Evolutionary conservation across 257 asterid species (phyloP).

Genomic region (Ilex asprella): DNA sequence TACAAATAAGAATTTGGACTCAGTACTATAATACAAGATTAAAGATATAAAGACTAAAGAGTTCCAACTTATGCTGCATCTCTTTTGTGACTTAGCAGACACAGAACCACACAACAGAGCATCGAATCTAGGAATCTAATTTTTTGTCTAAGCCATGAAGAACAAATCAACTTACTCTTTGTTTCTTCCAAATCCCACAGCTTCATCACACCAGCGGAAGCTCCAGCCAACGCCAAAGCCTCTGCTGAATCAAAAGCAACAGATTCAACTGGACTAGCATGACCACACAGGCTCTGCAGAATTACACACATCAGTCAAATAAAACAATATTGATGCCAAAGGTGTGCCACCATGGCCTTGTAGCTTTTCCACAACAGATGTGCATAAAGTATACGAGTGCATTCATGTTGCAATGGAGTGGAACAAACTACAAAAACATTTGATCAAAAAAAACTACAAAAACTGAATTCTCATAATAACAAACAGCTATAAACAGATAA

Average conservation of each 20-base stretch:
- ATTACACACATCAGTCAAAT: conserved; percentile 21
- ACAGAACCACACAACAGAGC: background rate
- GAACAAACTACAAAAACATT: background rate
- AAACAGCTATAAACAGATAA: too few relatives aligned
- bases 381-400: background rate
- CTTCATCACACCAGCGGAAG: conserved; percentile 92
- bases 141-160: background rate
- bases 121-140: background rate
- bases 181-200: conserved; percentile 98
- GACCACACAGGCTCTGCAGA: conserved; percentile 85
- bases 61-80: too few relatives aligned
- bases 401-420: background rate
- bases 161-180: conserved; percentile 51
- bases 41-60: too few relatives aligned
- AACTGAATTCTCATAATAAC: background rate
- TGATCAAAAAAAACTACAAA: background rate
- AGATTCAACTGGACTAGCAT: conserved; percentile 91
- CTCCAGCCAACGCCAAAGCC: conserved; percentile 84
- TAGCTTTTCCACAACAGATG: background rate
- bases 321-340: background rate
- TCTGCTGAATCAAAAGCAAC: conserved; percentile 89
- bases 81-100: background rate
- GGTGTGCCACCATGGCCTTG: background rate
- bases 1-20: too few relatives aligned
- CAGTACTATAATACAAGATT: too few relatives aligned